Evolutionary conservation across 345 rosid genomes (phyloP), one percentile per base, ranked within the genome.

Genomic region (Pistacia atlantica): DNA sequence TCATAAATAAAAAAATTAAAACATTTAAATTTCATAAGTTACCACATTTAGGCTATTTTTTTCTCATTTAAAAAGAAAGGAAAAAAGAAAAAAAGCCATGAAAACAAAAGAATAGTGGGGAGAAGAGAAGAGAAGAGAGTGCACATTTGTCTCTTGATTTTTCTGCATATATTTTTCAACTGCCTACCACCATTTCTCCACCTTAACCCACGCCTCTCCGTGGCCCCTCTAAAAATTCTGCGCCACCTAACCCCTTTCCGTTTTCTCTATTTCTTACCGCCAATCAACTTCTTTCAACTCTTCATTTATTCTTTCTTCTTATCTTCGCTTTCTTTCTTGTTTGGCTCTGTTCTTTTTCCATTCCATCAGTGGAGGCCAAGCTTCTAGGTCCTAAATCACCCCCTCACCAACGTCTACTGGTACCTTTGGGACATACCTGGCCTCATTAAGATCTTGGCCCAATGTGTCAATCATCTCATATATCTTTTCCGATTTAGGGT

Each of bases 381-480:
- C 71, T 89, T 67, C 59, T 87, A 74, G 25, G 25, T 22, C 33
- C 33, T 31, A 77, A 57, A 77, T 67, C 77, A 77, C 80, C 10
- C 80, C 71, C 82, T 74, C 85, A 60, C 64, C 79, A 0, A 75
- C 49, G 58, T 81, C 87, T 62, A 81, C 57, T 38, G 85, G 71
- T 65, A 67, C 56, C 60, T 73, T 57, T 3, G 45, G 70, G 51
- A 51, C 67, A 78, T 60, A 64, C 22, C 71, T 62, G 77, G 74
- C 72, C 77, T 61, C 72, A 80, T 79, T 82, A 69, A 88, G 78
- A 71, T 85, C 86, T 73, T 81, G 73, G 67, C 78, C 67, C 72
- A 94, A 68, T 70, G 73, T 81, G 67, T 84, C 78, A 71, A 92
- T 79, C 89, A 89, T 85, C 75, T 79, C 84, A 83, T 91, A 88